Base-by-base conservation (phyloP, 2,329 filamentous ascomycete species). In the Calonectria pauciramosa region DNA sequence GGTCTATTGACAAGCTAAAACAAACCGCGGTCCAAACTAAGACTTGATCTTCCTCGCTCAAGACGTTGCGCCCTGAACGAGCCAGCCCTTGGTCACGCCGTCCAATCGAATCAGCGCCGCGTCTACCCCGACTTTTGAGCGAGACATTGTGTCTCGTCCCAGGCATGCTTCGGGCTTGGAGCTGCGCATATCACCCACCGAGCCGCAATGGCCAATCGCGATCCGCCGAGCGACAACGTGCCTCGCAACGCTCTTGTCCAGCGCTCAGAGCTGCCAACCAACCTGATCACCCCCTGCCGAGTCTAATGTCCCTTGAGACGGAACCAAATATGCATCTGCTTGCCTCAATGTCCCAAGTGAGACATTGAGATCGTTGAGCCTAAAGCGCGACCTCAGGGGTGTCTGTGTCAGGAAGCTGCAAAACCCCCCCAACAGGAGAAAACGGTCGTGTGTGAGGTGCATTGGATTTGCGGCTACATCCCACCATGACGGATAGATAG, bases 61-160 rank as follows among this genome's bases (percentile, higher is more conserved):
- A 28, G 18, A 26, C n/a, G 34, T 47, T 69, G 60, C 65, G 71
- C 59, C 71, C 60, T 70, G 71, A 70, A 49, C 56, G 41, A 41
- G 49, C 10, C 32, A 52, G 54, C 51, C 60, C 66, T 66, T 36
- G 66, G 13, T 38, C 26, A 16, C 16, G 77, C 77, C 74, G 60
- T 66, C 79, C 78, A 80, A 80, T 80, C 34, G 74, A 6, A 26
- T 16, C 41, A 65, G 60, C 20, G 32, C 52, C 66, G 59, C 47
- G 34, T 56, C 59, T 81, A 80, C 78, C 79, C 79, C 79, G 74
- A 80, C 76, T 75, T 81, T 80, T 79, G 34, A 79, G 78, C 70
- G 54, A 76, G 70, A 77, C 56, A 70, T 63, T 74, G 72, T 76
- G 70, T 79, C 70, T 78, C 70, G 28, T 63, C 68, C 63, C 1